Percentiles rank a stretch among this genome's conserved stretches.
Conservation (phyloP, 192 early-diverging fungal genomes). For the Neocallimastix lanati region DNA sequence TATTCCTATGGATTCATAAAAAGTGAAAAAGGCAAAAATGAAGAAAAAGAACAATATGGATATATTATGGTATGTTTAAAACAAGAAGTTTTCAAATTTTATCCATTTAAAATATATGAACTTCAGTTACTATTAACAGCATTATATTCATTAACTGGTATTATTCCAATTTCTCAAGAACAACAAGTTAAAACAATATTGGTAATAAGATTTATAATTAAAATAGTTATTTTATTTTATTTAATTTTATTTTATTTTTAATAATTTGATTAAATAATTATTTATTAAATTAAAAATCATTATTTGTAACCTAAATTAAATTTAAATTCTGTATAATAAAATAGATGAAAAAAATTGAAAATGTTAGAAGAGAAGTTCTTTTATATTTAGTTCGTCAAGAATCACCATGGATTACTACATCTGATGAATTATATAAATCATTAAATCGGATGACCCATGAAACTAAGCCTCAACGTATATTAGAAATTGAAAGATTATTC, state of each 20-base stretch:
- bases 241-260: too few relatives aligned
- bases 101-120: background rate
- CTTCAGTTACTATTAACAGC: background rate
- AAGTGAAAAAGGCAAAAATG: background rate
- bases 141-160: background rate
- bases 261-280: too few relatives aligned
- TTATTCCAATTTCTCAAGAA: background rate
- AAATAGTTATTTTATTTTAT: too few relatives aligned
- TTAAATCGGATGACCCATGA: conserved; percentile 1
- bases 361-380: background rate
- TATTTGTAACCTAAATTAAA: too few relatives aligned
- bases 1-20: background rate
- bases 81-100: background rate
- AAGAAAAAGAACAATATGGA: background rate
- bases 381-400: background rate
- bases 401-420: conserved; percentile 3
- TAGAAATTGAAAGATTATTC: conserved; percentile 5
- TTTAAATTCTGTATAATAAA: too few relatives aligned
- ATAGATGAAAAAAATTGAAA: background rate
- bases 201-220: background rate
- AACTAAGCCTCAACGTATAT: conserved; percentile 1
- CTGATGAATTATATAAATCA: background rate
- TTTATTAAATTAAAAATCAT: too few relatives aligned
- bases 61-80: background rate
- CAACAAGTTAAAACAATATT: background rate